Evolutionary conservation across 2,329 filamentous ascomycete genomes (phyloP), one percentile per base, ranked within the genome.

Genomic region (Sporothrix pallida): DNA sequence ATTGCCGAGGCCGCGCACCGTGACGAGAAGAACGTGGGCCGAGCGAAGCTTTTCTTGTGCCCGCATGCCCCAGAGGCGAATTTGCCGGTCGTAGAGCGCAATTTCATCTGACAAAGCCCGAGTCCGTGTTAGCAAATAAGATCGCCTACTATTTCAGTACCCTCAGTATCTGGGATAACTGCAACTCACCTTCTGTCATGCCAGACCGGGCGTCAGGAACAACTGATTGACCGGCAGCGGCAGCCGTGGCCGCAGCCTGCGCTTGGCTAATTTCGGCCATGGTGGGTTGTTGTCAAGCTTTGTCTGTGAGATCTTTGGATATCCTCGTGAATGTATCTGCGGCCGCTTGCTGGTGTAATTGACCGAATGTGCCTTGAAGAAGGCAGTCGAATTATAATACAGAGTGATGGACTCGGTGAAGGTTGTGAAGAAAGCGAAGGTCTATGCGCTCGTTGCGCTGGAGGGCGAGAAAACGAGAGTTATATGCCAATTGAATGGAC

Each of bases 41-140:
- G 89, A 92, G 78, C 95, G 93, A 74, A 99, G 94, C 80, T 92
- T 94, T 81, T 97, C 92, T 82, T 99, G 96, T 7, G 96, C 96
- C 79, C 96, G 91, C 80, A 98, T 93, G 60, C 96, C 96, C 96
- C 96, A 99, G 44, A 99, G 90, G 72, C 96, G 92, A 79, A 99
- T 98, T 82, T 99, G 96, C 69, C 96, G 91, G 83, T 99, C 96
- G 81, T 99, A 99, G 6, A 98, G 90, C 15, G 95, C 96, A 79
- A 98, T 97, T 81, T 99, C 96, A 82, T 98, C 96, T 93, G 74
- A 1, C 8, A 2, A 31, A 23, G 31, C 31, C 31, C 31, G 31
- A 17, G n/a, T 20, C 62, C 3, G 26, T 12, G 68, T 73, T 37
- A 72, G 71, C 20, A 56, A 37, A 20, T 42, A 7, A 13, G 12